Base-by-base conservation (phyloP, 306 rosid genomes). In the Pyrus pyrifolia region DNA sequence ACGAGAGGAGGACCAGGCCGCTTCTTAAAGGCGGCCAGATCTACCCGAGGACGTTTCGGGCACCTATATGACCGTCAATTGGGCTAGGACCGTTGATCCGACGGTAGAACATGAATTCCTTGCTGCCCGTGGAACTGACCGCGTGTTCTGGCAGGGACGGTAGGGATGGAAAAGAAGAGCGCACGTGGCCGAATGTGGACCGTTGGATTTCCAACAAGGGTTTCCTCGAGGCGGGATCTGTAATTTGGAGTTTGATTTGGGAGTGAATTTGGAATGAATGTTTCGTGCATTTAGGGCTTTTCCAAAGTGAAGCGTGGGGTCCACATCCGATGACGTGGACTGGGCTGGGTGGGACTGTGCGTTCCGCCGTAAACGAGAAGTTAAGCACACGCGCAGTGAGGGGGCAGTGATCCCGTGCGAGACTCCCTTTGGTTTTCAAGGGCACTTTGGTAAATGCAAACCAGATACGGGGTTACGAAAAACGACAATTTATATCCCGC, bases 21-120 rank as follows among this genome's bases (percentile, higher is more conserved):
- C 86, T 85, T 83, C 95, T 90, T 95, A 92, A 95, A 92, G 97
- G 93, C 89, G 70, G 51, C 45, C 85, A 79, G 98, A 89, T 92
- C 97, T 95, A 87, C 93, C 98, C 98, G 87, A 2, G 8, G 64
- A 21, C 62, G 35, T 55, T 57, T 72, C 83, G 97, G 97, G 92
- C 81, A 83, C 68, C 1, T 40, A 15, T 0, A 5, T 0, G 0
- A 1, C 82, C 92, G 85, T 84, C 13, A 29, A 79, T 85, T 11
- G 0, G 6, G 67, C 49, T 75, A 22, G 1, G 33, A 11, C 8
- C 7, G 2, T 4, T 5, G 9, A 88, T 92, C 92, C 2, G 0
- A 70, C 84, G 93, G 89, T 6, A 10, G 0, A 0, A 0, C 3
- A 42, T 0, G 8, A 8, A 30, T 76, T 42, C 31, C 45, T 46